Conservation (phyloP, 805 yeast genomes). For the Teunomyces stri region DNA sequence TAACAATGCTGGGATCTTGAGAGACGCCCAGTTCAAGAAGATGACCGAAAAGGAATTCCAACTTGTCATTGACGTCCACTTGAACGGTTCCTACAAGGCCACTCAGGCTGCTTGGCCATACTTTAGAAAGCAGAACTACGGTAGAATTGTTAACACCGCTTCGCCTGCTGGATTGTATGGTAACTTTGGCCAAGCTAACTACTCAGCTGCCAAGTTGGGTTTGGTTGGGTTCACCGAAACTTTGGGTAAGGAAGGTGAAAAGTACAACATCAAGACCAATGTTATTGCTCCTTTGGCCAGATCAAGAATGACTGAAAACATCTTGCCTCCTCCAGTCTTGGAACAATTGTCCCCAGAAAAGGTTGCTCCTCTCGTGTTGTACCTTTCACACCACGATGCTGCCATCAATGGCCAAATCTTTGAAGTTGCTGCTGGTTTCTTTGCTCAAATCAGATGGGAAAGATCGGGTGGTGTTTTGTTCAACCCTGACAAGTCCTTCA, state of each 20-base stretch:
- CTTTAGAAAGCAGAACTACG: constrained; percentile 78
- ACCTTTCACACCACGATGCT: constrained; percentile 62
- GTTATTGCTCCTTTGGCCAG: constrained; percentile 93
- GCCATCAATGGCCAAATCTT: constrained; percentile 71
- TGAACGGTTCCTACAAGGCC: constrained; percentile 83
- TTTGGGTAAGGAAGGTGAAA: constrained; percentile 89
- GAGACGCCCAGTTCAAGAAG: constrained; percentile 83
- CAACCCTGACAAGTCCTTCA: constrained; percentile 71
- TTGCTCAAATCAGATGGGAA: constrained; percentile 92
- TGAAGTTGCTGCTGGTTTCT: constrained; percentile 94
- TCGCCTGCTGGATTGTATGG: constrained; percentile 98
- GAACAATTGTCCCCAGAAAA: constrained; percentile 81
- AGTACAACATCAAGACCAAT: constrained; percentile 78
- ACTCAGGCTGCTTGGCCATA: constrained; percentile 92
- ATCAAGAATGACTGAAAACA: constrained; percentile 92
- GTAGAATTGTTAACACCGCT: constrained; percentile 89
- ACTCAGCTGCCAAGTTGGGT: constrained; percentile 90
- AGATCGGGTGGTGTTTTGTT: constrained; percentile 83
- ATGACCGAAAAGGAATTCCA: constrained; percentile 80
- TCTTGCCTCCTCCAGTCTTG: constrained; percentile 82
- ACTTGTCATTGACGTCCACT: constrained; percentile 80
- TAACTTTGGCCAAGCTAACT: constrained; percentile 94
- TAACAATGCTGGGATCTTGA: constrained; percentile 93
- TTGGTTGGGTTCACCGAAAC: constrained; percentile 91
- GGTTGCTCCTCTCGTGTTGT: constrained; percentile 88